Percentiles rank a stretch among this genome's conserved stretches.
Conservation (phyloP, 345 rosid species). For the Balakata baccata region DNA sequence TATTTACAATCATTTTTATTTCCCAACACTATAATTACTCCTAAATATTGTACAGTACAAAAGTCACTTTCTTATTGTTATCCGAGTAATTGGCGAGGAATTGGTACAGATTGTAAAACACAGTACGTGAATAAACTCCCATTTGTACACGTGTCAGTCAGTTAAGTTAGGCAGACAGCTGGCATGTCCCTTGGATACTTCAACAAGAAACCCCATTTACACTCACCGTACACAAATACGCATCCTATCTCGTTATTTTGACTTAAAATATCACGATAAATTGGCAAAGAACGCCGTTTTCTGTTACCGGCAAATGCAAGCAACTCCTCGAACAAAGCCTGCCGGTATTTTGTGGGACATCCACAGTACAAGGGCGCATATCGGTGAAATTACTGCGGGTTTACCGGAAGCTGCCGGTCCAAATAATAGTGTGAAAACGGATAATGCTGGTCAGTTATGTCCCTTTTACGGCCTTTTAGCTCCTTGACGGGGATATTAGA, state of each 20-base stretch:
- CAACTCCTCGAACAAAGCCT: neutral
- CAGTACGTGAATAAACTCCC: slow-evolving; percentile 49
- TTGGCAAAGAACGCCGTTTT: slow-evolving; percentile 26
- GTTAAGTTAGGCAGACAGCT: slow-evolving; percentile 28
- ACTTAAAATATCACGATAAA: slow-evolving; percentile 8
- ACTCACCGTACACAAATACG: slow-evolving; percentile 16
- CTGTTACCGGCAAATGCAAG: slow-evolving; percentile 30
- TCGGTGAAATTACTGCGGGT: slow-evolving; percentile 40
- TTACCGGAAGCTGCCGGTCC: slow-evolving; percentile 43
- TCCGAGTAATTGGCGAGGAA: slow-evolving; percentile 23
- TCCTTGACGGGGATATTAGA: neutral
- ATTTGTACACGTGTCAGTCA: slow-evolving; percentile 48
- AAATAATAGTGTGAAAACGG: slow-evolving; percentile 20
- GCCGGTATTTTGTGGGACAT: slow-evolving; percentile 51
- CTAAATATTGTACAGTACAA: too few relatives aligned
- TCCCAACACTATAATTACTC: too few relatives aligned
- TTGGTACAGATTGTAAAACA: neutral
- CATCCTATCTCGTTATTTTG: neutral
- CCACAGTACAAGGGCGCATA: slow-evolving; percentile 40
- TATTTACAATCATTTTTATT: too few relatives aligned
- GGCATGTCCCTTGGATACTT: slow-evolving; percentile 25
- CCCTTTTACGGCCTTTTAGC: neutral
- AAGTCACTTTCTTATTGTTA: too few relatives aligned
- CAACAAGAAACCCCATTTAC: slow-evolving; percentile 20
- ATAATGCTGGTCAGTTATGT: slow-evolving; percentile 11